Base-by-base conservation (phyloP, 2,329 filamentous ascomycete species). In the Trichoderma endophyticum region DNA sequence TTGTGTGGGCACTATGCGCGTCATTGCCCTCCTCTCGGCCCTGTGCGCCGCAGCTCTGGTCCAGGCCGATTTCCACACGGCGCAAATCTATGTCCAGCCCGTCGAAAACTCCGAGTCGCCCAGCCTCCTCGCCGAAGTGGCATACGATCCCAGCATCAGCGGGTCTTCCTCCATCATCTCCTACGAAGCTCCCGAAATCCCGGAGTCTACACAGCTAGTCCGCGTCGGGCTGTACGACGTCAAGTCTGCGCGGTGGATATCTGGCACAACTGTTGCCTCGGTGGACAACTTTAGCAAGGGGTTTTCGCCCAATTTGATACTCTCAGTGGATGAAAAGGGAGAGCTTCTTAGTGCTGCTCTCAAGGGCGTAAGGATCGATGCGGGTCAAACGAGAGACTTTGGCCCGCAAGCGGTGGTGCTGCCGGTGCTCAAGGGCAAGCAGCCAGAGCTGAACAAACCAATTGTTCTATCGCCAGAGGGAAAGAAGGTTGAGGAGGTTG, bases 351-450 rank as follows among this genome's bases (percentile, higher is more conserved):
- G 88, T 30, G 87, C 85, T 15, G 83, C 83, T 39, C 78, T 86
- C 61, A 86, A 86, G 78, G 88, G 89, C n/a, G 85, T 89, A 24
- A 79, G 79, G 75, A 88, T 91, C 71, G 89, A 91, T 78, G 89
- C 89, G 12, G 89, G 89, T 2, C 84, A 87, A 75, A 91, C 89
- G 76, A 84, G 89, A 74, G 89, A 91, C 78, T 91, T 91, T 81
- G 89, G 88, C 0, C 89, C 90, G 59, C 84, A 88, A 82, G 88
- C 86, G 8, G 79, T 85, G 67, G 81, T 92, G 62, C 77, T 86
- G 59, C 80, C 83, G 28, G 82, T 85, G 56, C 80, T 77, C 60
- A 81, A 79, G 71, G 90, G 89, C 2, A 85, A 84, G 78, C 84
- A 86, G 78, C 89, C 89, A 2, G 85, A 85, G 75, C 81, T 92